Evolutionary conservation across 2,329 filamentous ascomycete genomes (phyloP).

Genomic region (Daldinia sp.): DNA sequence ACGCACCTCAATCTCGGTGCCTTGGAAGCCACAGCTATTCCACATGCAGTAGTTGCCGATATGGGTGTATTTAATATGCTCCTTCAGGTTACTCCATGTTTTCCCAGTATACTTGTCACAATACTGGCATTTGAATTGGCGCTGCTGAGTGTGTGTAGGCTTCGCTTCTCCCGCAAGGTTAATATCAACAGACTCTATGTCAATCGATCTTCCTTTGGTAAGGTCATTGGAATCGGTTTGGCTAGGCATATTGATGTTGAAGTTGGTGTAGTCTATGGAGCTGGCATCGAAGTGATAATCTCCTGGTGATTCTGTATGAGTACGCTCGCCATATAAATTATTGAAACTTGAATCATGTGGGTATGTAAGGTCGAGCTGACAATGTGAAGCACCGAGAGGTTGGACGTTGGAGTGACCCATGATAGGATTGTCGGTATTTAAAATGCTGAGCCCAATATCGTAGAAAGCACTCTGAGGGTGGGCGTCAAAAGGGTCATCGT

Average conservation of each 20-base stretch:
- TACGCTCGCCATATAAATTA: not conserved
- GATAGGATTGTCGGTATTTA: not conserved
- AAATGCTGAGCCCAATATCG: not conserved
- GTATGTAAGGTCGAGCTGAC: not conserved
- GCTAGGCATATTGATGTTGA: not conserved
- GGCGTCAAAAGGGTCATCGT: not conserved
- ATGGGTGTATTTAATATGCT: not conserved
- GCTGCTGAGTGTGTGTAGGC: not conserved
- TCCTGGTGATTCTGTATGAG: not conserved
- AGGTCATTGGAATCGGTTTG: not conserved
- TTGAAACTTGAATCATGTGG: not conserved
- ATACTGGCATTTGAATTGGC: not conserved
- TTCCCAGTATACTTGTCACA: not conserved
- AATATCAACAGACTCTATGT: not conserved
- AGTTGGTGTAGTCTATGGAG: too few relatives aligned
- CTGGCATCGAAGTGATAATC: not conserved
- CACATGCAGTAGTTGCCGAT: constrained; percentile 6
- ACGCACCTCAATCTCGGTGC: not conserved
- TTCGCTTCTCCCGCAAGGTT: not conserved
- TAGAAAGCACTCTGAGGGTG: not conserved
- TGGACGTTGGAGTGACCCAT: not conserved
- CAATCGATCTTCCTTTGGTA: not conserved
- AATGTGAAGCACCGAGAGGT: not conserved
- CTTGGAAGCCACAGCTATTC: not conserved
- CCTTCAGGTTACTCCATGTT: not conserved